Evolutionary conservation across 169 alveolate genomes (phyloP), one percentile per base, ranked within the genome.

Genomic region (Babesia caballi): DNA sequence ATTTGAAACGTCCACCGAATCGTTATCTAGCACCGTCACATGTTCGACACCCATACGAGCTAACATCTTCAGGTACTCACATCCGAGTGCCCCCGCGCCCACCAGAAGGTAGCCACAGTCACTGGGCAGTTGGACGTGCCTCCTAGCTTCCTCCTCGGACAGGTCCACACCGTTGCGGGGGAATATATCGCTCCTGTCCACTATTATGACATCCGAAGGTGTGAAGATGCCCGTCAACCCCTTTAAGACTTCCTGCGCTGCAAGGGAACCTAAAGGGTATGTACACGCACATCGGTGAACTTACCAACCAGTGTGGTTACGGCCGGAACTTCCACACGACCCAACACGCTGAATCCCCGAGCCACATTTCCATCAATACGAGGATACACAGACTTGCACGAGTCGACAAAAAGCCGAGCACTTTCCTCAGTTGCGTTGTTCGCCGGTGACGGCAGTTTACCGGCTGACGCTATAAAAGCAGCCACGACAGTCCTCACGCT

Each of bases 31-130:
- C 4, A 70, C 71, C 23, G 78, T 69, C 0, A 81, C 78, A 47
- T 60, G 32, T 21, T 52, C 30, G 4, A 81, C 78, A 46, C 56
- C 63, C 88, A 81, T 81, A n/a, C 63, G 63, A 8, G 71, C 72
- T 33, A 81, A 2, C 51, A 81, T 36, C 28, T 51, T 70, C 14
- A 81, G 66, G 28, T 70, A 70, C 14, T 81, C 88, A 30, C 88
- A 81, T 2, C 88, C 88, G 40, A 81, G 38, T 21, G 88, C 88
- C 35, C 88, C 88, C 14, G 81, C 76, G 11, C 88, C 88, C 15
- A 81, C 74, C 38, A 81, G n/a, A n/a, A 81, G 63, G 53, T 65
- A 78, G 5, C 50, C 67, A n/a, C 44, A 33, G 6, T 33, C 38
- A 2, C n/a, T 25, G 12, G 65, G 60, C 14, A 35, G 46, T 9